phyloP scores from a whole-genome alignment of 192 early-diverging fungal genomes.

The Backusella westeae region DNA sequence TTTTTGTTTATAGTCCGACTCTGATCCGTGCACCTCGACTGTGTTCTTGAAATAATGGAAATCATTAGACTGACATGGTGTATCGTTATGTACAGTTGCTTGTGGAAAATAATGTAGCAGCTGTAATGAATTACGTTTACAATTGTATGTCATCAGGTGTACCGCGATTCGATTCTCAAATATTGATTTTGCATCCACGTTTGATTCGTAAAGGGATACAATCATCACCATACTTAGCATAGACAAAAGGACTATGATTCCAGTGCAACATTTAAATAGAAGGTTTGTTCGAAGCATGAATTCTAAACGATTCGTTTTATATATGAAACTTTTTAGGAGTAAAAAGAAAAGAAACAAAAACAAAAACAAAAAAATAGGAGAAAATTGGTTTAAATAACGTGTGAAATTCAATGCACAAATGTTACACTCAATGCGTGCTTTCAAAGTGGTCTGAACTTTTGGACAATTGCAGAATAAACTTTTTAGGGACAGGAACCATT shows the following conservation, averaged over 20 bases:
- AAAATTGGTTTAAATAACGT: background rate
- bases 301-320: background rate
- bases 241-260: background rate
- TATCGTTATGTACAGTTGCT: background rate
- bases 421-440: background rate
- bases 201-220: background rate
- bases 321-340: background rate
- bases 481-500: background rate
- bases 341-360: background rate
- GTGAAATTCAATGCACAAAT: background rate
- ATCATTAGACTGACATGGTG: background rate
- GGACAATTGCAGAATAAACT: background rate
- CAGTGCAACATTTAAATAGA: background rate
- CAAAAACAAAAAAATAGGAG: background rate
- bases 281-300: background rate
- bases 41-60: background rate
- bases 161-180: background rate
- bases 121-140: background rate
- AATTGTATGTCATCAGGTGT: background rate
- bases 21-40: background rate
- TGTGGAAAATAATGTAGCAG: background rate
- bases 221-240: background rate
- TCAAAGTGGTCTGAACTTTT: background rate
- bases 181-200: background rate
- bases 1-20: background rate